Evolutionary conservation across 768 basidiomycete species (phyloP).

Genomic region (Trichaptum fuscoviolaceum): DNA sequence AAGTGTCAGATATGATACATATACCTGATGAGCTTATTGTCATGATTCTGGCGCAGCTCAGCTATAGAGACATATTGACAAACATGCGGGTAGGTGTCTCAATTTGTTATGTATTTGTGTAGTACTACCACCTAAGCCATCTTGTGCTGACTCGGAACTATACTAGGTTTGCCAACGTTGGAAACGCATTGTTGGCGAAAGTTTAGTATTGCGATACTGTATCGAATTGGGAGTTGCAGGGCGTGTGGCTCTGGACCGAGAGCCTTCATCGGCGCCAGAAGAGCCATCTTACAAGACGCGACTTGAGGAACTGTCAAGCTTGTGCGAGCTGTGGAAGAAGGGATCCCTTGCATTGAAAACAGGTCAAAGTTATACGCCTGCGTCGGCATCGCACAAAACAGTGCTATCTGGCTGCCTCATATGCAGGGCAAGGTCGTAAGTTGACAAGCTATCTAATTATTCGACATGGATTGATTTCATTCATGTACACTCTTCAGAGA

Average conservation of each 20-base stretch:
- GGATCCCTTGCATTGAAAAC: background rate
- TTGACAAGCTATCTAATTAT: background rate
- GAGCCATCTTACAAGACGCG: background rate
- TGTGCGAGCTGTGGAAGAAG: background rate
- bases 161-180: background rate
- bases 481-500: background rate
- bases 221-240: background rate
- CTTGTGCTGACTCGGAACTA: no score
- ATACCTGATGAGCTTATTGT: background rate
- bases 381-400: background rate
- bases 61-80: background rate
- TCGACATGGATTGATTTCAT: background rate
- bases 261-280: background rate
- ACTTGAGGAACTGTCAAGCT: background rate
- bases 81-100: background rate
- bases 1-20: background rate
- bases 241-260: background rate
- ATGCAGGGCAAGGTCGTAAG: background rate
- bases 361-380: background rate
- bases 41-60: background rate
- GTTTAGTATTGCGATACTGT: background rate
- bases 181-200: background rate
- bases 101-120: no score
- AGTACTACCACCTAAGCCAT: no score
- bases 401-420: background rate